Evolutionary conservation across 2,329 filamentous ascomycete genomes (phyloP), one percentile per base, ranked within the genome.

Genomic region (Reticulascus tulasneorum): DNA sequence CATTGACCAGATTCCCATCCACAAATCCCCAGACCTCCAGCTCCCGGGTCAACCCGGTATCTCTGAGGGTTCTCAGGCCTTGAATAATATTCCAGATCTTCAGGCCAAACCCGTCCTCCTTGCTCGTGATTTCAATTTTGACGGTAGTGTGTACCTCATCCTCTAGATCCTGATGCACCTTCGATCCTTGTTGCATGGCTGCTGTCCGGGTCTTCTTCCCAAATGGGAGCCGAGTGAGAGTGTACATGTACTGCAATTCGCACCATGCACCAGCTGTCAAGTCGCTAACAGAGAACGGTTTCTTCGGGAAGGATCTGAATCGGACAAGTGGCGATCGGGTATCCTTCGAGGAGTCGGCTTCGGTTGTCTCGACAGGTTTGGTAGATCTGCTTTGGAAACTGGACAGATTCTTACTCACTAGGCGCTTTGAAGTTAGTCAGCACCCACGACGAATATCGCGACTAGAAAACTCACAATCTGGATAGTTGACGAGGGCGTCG

Each of bases 191-290:
- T 55, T 81, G 83, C 93, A 98, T 98, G 1, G 87, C 88, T 3
- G 75, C 61, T 1, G 90, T 97, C 22, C 71, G 71, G 35, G 76
- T 83, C 55, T 85, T 90, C 38, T 77, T 77, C 1, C 91, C 93
- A 53, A 83, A 67, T 0, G 73, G 75, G 5, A 77, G 78, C 36
- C 78, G 81, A 4, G 82, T 86, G 36, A 98, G 71, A 0, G 80
- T 86, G 62, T 94, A 96, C 70, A 81, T 89, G 52, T 95, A 94
- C 58, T 97, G 90, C 40, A 97, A 60, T 60, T 98, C 91, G 58
- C 93, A 98, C 93, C 93, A 98, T 7, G 90, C 83, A 3, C 90
- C 90, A 2, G 87, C 84, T 1, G 90, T 79, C 17, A 97, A 65
- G 58, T 98, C 93, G 3, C 86, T 89, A 2, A 97, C 93, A 0